A percentile compares a stretch with the other conserved stretches of the same genome.
phyloP scores from a whole-genome alignment of 2,329 filamentous ascomycete genomes.

The Sporothrix dimorphospora region DNA sequence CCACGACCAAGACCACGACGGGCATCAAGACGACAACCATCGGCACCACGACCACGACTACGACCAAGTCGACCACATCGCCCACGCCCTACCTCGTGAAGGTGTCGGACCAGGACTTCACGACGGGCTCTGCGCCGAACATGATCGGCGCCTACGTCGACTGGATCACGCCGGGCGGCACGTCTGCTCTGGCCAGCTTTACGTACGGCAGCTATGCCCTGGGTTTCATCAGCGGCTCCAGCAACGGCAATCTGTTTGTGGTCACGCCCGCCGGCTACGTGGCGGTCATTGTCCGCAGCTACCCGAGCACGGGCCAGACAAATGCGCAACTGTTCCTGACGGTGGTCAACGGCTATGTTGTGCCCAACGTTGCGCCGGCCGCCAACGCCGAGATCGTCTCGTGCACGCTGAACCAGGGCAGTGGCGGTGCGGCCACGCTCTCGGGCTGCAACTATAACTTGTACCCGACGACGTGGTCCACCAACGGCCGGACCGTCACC shows the following conservation, averaged over 20 bases:
- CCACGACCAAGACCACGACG: not conserved
- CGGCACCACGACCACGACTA: conserved; percentile 23
- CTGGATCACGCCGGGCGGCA: not conserved
- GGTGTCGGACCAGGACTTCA: not conserved
- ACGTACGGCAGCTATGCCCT: conserved; percentile 9
- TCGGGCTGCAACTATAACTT: conserved; percentile 18
- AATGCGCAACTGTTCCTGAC: conserved; percentile 6
- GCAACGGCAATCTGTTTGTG: not conserved
- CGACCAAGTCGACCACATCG: not conserved
- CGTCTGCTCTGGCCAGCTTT: not conserved
- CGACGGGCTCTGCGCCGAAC: not conserved
- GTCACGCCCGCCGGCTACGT: not conserved
- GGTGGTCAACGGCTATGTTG: conserved; percentile 5
- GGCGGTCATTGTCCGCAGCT: not conserved
- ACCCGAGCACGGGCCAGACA: not conserved
- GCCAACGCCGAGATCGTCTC: not conserved
- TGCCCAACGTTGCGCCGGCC: not conserved
- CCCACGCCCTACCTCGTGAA: conserved; percentile 7
- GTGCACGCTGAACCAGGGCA: not conserved
- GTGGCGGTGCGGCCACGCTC: not conserved
- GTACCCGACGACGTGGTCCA: not conserved
- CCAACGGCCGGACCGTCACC: not conserved
- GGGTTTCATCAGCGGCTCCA: not conserved
- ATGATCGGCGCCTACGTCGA: not conserved
- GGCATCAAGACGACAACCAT: conserved; percentile 2